Percentiles rank a stretch among this genome's conserved stretches.
These are phyloP conservation scores for Cryptosporidium meleagridis DNA, from an alignment of 169 alveolate species.

Conservation along the genomic window DNA sequence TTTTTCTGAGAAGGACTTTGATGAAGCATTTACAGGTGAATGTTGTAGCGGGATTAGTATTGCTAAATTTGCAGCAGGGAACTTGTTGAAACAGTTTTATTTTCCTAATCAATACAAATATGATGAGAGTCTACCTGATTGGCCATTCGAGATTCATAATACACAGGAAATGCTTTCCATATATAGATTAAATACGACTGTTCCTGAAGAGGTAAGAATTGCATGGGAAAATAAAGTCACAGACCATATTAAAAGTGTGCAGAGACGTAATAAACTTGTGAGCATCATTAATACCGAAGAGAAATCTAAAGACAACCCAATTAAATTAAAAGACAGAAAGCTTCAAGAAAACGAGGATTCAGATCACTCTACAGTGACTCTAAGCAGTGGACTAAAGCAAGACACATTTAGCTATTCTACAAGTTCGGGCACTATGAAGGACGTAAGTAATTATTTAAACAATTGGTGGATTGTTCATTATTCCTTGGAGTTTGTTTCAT, in stretches of 20 bases:
- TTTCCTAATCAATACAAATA: constrained; percentile 52
- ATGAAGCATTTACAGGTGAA: constrained; percentile 60
- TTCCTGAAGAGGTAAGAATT: constrained; percentile 53
- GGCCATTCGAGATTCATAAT: constrained; percentile 60
- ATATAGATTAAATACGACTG: constrained; percentile 55
- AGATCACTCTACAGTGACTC: neutral
- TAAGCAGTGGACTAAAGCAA: neutral
- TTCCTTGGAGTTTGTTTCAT: constrained; percentile 60
- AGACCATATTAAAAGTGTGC: constrained; percentile 31
- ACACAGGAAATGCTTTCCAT: constrained; percentile 65
- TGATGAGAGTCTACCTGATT: constrained; percentile 43
- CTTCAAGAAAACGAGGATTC: neutral
- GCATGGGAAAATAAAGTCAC: constrained; percentile 72
- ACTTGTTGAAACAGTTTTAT: constrained; percentile 38
- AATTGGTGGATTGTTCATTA: constrained; percentile 59
- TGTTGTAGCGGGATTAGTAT: constrained; percentile 65
- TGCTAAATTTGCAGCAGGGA: constrained; percentile 66
- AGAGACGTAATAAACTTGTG: constrained; percentile 9
- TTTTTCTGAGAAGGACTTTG: constrained; percentile 56
- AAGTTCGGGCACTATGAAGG: neutral
- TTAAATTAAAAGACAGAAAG: neutral
- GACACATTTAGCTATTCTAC: neutral
- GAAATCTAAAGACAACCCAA: neutral
- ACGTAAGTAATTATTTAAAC: constrained; percentile 22
- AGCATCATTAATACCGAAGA: neutral